These are phyloP conservation scores for Lachnellula occidentalis DNA, from an alignment of 2,329 filamentous ascomycete species.

Conservation along the genomic window DNA sequence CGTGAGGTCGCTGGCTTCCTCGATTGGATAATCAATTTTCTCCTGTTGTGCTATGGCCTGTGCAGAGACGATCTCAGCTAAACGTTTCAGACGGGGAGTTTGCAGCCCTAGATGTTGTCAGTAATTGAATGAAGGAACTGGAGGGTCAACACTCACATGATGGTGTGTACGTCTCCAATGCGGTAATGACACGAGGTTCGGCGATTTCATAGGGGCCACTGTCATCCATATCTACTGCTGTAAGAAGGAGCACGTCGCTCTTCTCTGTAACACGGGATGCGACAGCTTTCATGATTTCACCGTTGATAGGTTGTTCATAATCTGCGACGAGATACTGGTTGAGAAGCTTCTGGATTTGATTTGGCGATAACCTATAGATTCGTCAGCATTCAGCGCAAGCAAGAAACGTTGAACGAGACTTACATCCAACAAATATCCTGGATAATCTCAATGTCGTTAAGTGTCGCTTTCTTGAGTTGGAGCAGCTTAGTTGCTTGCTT, in stretches of 20 bases:
- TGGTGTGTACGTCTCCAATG: constrained; percentile 94
- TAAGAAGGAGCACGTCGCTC: constrained; percentile 88
- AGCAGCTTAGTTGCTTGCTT: constrained; percentile 96
- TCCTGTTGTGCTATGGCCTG: constrained; percentile 96
- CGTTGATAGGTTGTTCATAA: constrained; percentile 98
- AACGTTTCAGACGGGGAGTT: constrained; percentile 87
- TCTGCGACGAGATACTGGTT: constrained; percentile 98
- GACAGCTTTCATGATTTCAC: constrained; percentile 99
- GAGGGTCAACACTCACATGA: constrained; percentile 63
- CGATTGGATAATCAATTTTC: constrained; percentile 57
- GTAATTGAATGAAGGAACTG: constrained; percentile 16
- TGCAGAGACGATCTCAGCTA: constrained; percentile 96
- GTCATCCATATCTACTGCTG: constrained; percentile 98
- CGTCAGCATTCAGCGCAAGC: constrained; percentile 4
- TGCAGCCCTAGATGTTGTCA: constrained; percentile 66
- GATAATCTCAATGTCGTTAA: constrained; percentile 99
- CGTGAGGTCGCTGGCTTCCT: constrained; percentile 45
- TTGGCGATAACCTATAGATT: constrained; percentile 74
- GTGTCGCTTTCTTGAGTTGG: constrained; percentile 95
- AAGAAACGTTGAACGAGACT: constrained; percentile 36
- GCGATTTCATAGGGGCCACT: constrained; percentile 98
- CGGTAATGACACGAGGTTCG: constrained; percentile 91
- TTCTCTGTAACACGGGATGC: constrained; percentile 96
- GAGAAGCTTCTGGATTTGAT: constrained; percentile 97
- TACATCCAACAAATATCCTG: constrained; percentile 99